phyloP scores from a whole-genome alignment of 2,329 filamentous ascomycete species.

The Penicillium concentricum region DNA sequence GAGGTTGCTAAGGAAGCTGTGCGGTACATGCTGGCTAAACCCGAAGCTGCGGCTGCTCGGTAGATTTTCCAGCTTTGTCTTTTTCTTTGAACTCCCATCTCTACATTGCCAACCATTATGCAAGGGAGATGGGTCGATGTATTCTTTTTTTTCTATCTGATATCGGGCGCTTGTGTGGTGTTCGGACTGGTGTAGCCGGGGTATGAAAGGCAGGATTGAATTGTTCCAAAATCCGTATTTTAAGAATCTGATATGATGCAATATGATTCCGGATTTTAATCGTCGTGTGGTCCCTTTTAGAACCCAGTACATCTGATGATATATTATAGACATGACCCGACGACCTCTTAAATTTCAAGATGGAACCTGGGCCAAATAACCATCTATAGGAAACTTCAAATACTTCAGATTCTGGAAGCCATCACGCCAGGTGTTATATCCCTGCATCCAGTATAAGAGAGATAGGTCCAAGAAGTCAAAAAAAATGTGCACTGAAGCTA shows the following conservation, averaged over 20 bases:
- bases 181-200: conserved; percentile 21
- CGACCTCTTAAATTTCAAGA: neutral
- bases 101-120: neutral
- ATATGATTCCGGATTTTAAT: conserved; percentile 6
- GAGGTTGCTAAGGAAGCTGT: conserved; percentile 62
- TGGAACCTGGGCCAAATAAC: neutral
- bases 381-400: neutral
- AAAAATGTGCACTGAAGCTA: neutral
- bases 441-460: neutral
- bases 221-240: conserved; percentile 12
- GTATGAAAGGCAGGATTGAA: conserved; percentile 19
- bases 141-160: conserved; percentile 9
- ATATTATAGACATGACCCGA: neutral
- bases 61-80: conserved; percentile 11
- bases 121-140: conserved; percentile 3
- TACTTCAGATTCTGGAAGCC: neutral
- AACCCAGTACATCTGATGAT: neutral
- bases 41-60: conserved; percentile 35
- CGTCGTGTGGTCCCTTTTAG: neutral
- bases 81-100: neutral
- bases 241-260: conserved; percentile 4
- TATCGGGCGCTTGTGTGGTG: conserved; percentile 28
- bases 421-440: neutral
- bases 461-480: neutral
- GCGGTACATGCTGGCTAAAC: conserved; percentile 58